Conservation (phyloP, 768 basidiomycete genomes). For the Paxillus ammoniavirescens region DNA sequence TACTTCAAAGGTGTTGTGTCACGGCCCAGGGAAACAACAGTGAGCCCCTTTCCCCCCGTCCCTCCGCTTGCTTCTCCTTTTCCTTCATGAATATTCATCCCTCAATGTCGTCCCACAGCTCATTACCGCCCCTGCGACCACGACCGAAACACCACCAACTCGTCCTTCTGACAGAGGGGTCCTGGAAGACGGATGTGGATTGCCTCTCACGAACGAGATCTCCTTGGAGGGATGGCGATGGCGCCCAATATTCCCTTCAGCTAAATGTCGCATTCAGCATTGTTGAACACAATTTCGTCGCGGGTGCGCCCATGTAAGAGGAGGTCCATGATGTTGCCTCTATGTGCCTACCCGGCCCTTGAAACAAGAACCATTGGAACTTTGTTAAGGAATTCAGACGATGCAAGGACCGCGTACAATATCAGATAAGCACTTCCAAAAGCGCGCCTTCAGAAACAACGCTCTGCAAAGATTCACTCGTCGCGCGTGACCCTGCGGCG, state of each 20-base stretch:
- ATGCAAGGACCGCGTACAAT: too few relatives aligned
- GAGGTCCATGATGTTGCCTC: background rate
- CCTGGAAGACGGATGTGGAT: background rate
- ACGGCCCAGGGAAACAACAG: slow-evolving; percentile 5
- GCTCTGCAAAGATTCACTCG: too few relatives aligned
- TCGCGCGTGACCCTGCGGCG: too few relatives aligned
- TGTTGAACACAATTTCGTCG: background rate
- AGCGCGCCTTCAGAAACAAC: too few relatives aligned
- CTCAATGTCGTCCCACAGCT: background rate
- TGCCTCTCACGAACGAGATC: background rate
- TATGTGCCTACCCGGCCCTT: background rate
- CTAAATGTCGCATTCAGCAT: background rate
- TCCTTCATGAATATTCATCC: background rate
- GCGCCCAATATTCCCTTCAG: background rate
- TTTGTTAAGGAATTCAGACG: too few relatives aligned
- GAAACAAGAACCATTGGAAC: background rate
- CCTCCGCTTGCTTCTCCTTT: background rate
- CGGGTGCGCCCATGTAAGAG: background rate
- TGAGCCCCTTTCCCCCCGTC: background rate
- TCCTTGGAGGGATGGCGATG: background rate
- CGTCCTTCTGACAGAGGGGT: background rate
- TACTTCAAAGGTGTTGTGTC: slow-evolving; percentile 5
- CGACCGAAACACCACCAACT: background rate
- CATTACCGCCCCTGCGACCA: background rate
- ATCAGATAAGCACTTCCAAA: too few relatives aligned